These are phyloP conservation scores for Rosa persica DNA, from an alignment of 306 rosid genomes.

Conservation along the genomic window DNA sequence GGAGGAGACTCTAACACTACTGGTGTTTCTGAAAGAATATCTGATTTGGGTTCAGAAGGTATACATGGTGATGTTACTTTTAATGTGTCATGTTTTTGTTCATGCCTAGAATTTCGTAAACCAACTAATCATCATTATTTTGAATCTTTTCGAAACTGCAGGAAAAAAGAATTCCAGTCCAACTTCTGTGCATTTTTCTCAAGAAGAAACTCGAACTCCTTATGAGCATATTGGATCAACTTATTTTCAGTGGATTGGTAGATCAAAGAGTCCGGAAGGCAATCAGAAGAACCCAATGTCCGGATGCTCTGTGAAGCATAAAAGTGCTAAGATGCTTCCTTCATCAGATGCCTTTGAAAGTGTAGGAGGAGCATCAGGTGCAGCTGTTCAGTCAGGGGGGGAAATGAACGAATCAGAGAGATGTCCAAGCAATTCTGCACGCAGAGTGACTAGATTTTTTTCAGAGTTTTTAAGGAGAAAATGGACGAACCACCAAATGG, in stretches of 20 bases:
- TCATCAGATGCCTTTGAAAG: constrained; percentile 9
- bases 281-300: constrained; percentile 21
- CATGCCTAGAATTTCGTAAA: neutral
- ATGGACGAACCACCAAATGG: constrained; percentile 14
- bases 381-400: constrained; percentile 30
- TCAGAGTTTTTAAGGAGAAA: constrained; percentile 18
- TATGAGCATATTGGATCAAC: constrained; percentile 9
- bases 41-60: constrained; percentile 25
- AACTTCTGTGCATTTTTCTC: constrained; percentile 1
- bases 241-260: constrained; percentile 19
- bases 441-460: constrained; percentile 15
- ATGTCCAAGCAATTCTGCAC: constrained; percentile 16
- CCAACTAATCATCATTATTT: neutral
- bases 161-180: neutral
- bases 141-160: neutral
- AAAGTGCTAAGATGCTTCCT: constrained; percentile 15
- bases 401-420: constrained; percentile 14
- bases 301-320: constrained; percentile 24
- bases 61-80: neutral
- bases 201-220: neutral
- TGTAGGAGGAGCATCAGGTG: constrained; percentile 22
- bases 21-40: constrained; percentile 19
- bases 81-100: neutral
- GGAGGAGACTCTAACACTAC: constrained; percentile 26
- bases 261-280: constrained; percentile 24